Evolutionary conservation across 495 filamentous ascomycete species (phyloP).

Genomic region (Hamigera avellanea): DNA sequence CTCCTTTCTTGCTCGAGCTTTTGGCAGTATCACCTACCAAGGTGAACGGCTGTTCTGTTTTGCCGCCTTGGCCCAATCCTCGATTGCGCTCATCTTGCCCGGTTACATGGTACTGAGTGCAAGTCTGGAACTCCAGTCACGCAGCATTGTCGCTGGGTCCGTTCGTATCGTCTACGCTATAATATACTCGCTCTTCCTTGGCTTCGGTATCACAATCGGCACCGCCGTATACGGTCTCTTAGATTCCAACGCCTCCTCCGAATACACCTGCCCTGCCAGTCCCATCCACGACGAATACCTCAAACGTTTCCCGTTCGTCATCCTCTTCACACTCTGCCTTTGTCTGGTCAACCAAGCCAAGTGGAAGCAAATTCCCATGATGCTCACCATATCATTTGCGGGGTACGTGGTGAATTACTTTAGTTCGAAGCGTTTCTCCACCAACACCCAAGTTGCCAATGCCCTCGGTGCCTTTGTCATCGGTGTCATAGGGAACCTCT

Average conservation of each 20-base stretch:
- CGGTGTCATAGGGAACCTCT: conserved; percentile 77
- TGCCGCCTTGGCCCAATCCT: conserved; percentile 78
- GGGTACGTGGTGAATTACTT: conserved; percentile 88
- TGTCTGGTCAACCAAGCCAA: conserved; percentile 82
- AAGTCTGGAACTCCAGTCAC: conserved; percentile 77
- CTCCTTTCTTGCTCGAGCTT: conserved; percentile 78
- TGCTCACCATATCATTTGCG: conserved; percentile 69
- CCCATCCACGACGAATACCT: conserved; percentile 41
- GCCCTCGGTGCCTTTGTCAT: conserved; percentile 80
- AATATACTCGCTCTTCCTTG: conserved; percentile 89
- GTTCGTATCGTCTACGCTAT: conserved; percentile 94
- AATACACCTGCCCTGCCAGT: conserved; percentile 50
- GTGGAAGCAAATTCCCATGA: conserved; percentile 78
- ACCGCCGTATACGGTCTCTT: conserved; percentile 81
- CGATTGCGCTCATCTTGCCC: conserved; percentile 86
- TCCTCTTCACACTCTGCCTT: conserved; percentile 71
- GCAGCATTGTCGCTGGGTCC: conserved; percentile 76
- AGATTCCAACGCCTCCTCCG: conserved; percentile 61
- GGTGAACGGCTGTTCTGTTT: conserved; percentile 73
- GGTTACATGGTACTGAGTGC: conserved; percentile 79
- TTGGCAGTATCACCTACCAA: conserved; percentile 61
- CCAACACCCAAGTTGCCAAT: conserved; percentile 69
- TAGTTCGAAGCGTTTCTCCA: conserved; percentile 55
- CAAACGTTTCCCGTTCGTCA: conserved; percentile 58
- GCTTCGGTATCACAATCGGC: conserved; percentile 94